Conservation (phyloP, 345 rosid species). For the Gossypium longicalyx region DNA sequence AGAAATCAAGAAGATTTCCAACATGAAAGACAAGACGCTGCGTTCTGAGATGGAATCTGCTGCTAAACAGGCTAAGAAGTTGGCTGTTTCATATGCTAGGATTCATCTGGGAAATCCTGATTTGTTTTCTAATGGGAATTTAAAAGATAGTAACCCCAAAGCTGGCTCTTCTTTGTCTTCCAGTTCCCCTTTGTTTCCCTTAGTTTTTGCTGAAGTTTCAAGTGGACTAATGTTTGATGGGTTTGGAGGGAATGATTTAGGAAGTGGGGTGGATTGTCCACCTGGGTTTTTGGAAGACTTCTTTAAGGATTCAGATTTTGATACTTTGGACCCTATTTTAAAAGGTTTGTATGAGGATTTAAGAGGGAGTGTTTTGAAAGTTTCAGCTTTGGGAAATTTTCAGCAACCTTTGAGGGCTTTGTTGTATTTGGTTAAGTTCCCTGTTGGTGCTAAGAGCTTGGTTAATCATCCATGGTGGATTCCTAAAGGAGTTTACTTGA, state of each 20-base stretch:
- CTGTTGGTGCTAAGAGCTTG: constrained; percentile 70
- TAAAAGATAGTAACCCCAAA: constrained; percentile 13
- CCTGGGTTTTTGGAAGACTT: constrained; percentile 84
- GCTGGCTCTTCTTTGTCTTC: constrained; percentile 12
- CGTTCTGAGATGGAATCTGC: constrained; percentile 62
- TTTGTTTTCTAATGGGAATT: constrained; percentile 30
- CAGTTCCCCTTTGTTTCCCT: constrained; percentile 56
- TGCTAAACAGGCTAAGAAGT: constrained; percentile 58
- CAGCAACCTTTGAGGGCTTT: constrained; percentile 87
- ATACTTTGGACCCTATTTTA: constrained; percentile 69
- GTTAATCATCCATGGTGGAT: constrained; percentile 94
- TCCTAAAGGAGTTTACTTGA: constrained; percentile 76
- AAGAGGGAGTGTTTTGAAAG: constrained; percentile 72
- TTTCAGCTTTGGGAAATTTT: constrained; percentile 80
- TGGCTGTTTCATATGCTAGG: constrained; percentile 69
- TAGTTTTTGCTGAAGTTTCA: constrained; percentile 58
- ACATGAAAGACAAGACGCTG: constrained; percentile 74
- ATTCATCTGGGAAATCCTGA: constrained; percentile 78
- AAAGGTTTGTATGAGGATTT: constrained; percentile 84
- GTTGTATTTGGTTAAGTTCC: constrained; percentile 62
- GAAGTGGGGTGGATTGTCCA: constrained; percentile 48
- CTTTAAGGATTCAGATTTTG: constrained; percentile 72
- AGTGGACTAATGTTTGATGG: constrained; percentile 47
- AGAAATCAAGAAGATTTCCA: constrained; percentile 70
- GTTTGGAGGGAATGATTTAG: constrained; percentile 41